phyloP scores from a whole-genome alignment of 768 basidiomycete genomes.

The Ramaria sp. region DNA sequence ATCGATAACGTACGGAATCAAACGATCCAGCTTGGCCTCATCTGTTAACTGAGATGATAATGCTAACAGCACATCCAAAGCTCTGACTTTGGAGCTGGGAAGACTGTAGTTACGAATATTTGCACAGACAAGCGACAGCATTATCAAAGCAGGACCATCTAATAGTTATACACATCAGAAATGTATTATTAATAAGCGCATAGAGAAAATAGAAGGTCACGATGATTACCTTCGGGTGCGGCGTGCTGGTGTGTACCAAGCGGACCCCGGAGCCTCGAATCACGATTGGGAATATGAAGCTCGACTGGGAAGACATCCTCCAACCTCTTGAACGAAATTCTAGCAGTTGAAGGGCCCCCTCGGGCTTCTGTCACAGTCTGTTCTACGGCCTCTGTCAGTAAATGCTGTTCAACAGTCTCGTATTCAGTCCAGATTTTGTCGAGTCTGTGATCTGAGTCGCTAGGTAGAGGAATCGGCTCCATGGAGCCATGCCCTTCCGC shows the following conservation, averaged over 20 bases:
- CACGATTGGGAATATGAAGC: conserved; percentile 55
- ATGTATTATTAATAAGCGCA: background rate
- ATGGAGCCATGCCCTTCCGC: conserved; percentile 17
- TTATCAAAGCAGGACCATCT: conserved; percentile 86
- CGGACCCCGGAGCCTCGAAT: conserved; percentile 34
- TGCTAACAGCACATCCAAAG: conserved; percentile 78
- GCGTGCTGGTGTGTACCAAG: conserved; percentile 30
- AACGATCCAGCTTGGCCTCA: conserved; percentile 88
- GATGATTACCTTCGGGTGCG: conserved; percentile 47
- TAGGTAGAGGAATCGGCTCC: conserved; percentile 37
- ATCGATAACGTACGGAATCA: conserved; percentile 87
- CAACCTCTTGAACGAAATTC: background rate
- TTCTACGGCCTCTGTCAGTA: conserved; percentile 36
- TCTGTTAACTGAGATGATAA: conserved; percentile 76
- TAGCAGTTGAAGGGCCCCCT: conserved; percentile 12
- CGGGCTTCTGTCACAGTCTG: conserved; percentile 28
- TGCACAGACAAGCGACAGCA: conserved; percentile 77
- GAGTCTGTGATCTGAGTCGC: conserved; percentile 76
- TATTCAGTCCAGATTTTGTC: conserved; percentile 84
- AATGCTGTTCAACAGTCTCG: conserved; percentile 66
- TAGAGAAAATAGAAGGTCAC: background rate
- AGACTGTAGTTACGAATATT: conserved; percentile 82
- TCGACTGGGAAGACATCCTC: conserved; percentile 75
- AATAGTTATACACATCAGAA: too few species aligned
- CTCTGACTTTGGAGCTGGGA: conserved; percentile 78